Evolutionary conservation across 352 stramenopile species (phyloP).

Genomic region (Chrysophaeum taylorii): DNA sequence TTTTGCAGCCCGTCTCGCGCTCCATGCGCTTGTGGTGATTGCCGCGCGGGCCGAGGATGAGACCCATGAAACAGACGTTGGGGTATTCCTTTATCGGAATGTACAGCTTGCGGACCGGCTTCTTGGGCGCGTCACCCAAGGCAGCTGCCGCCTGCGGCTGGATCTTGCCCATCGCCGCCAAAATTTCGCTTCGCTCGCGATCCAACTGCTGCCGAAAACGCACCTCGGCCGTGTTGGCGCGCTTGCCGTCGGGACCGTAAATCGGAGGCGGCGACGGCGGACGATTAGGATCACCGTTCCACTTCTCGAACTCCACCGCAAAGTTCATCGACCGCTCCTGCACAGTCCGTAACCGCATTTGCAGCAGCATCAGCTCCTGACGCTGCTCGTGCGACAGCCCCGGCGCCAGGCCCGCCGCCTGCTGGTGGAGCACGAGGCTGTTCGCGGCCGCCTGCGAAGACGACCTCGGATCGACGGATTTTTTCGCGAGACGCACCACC

Average conservation of each 20-base stretch:
- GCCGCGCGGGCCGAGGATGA: conserved; percentile 58
- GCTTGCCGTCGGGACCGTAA: conserved; percentile 89
- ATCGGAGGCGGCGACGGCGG: conserved; percentile 78
- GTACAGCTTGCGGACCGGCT: conserved; percentile 85
- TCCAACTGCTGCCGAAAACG: conserved; percentile 80
- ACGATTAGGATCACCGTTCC: conserved; percentile 36
- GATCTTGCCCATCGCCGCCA: conserved; percentile 88
- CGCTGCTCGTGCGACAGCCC: conserved; percentile 50
- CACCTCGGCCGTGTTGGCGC: conserved; percentile 88
- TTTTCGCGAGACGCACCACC: conserved; percentile 32
- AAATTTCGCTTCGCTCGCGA: conserved; percentile 72
- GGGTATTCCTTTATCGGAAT: conserved; percentile 95
- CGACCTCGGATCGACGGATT: not conserved
- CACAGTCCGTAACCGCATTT: conserved; percentile 60
- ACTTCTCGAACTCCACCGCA: conserved; percentile 1
- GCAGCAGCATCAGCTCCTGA: conserved; percentile 52
- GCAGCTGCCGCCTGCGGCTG: conserved; percentile 74
- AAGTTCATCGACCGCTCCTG: conserved; percentile 52
- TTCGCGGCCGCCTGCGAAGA: not conserved
- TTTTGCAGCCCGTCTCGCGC: conserved; percentile 94
- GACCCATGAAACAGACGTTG: conserved; percentile 97
- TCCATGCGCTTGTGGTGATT: conserved; percentile 99
- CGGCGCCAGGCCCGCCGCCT: conserved; percentile 44
- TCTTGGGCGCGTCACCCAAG: conserved; percentile 64
- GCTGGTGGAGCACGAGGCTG: not conserved